Evolutionary conservation across 1,139 yeast species (phyloP).

Genomic region (Scheffersomyces cryptocercus): DNA sequence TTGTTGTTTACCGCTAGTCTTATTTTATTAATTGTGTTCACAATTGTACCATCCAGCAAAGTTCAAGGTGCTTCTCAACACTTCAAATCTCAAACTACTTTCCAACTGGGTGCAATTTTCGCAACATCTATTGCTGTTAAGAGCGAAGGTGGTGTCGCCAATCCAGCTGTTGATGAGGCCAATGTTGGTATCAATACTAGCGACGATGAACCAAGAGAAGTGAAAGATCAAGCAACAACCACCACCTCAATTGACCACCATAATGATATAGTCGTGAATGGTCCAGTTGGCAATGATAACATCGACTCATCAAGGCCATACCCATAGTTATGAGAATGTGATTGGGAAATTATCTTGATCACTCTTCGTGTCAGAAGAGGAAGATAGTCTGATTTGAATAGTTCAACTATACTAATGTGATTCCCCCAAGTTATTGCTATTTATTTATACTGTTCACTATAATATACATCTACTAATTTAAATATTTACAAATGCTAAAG

Average conservation of each 20-base stretch:
- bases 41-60: constrained; percentile 21
- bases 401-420: too few relatives aligned
- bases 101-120: not conserved
- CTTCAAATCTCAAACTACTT: not conserved
- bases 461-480: too few relatives aligned
- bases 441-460: too few relatives aligned
- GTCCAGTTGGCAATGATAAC: too few relatives aligned
- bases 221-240: not conserved
- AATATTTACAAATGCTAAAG: too few relatives aligned
- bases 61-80: not conserved
- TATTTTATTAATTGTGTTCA: constrained; percentile 20
- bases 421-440: too few relatives aligned
- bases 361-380: too few relatives aligned
- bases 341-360: too few relatives aligned
- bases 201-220: constrained; percentile 3
- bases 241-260: too few relatives aligned
- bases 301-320: not conserved
- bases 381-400: too few relatives aligned
- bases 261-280: too few relatives aligned
- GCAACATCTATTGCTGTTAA: not conserved
- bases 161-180: not conserved
- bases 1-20: constrained; percentile 24
- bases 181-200: not conserved
- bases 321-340: too few relatives aligned
- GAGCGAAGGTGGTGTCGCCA: not conserved